Evolutionary conservation across 305 asterid genomes (phyloP).

Genomic region (Solanum chacoense): DNA sequence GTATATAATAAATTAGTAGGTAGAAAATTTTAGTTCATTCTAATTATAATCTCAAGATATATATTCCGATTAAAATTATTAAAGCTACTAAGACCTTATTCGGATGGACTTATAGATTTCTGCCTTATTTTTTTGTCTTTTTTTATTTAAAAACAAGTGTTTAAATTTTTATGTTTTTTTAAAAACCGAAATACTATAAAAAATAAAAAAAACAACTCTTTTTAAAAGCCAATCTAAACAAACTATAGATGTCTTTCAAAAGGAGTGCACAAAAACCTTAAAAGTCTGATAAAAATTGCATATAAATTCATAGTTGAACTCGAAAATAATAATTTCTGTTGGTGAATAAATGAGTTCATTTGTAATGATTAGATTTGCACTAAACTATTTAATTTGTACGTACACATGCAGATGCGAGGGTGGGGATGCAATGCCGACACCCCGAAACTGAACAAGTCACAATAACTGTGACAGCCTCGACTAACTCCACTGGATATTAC

Average conservation of each 20-base stretch:
- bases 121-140: no score
- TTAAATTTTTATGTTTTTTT: no score
- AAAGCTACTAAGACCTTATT: not conserved
- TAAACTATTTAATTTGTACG: not conserved
- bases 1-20: not conserved
- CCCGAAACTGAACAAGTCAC: slow-evolving; percentile 18
- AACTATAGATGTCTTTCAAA: not conserved
- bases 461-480: slow-evolving; percentile 26
- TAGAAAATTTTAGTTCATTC: not conserved
- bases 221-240: not conserved
- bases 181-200: no score
- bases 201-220: no score
- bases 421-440: slow-evolving; percentile 30
- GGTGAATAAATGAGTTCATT: not conserved
- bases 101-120: not conserved
- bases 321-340: not conserved
- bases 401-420: slow-evolving; percentile 26
- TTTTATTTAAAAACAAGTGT: not conserved
- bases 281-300: not conserved
- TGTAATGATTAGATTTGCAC: not conserved
- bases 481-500: slow-evolving; percentile 25
- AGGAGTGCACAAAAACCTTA: not conserved
- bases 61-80: not conserved
- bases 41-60: not conserved
- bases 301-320: not conserved